These are phyloP conservation scores for Corylus americana DNA, from an alignment of 306 rosid species.

Conservation along the genomic window DNA sequence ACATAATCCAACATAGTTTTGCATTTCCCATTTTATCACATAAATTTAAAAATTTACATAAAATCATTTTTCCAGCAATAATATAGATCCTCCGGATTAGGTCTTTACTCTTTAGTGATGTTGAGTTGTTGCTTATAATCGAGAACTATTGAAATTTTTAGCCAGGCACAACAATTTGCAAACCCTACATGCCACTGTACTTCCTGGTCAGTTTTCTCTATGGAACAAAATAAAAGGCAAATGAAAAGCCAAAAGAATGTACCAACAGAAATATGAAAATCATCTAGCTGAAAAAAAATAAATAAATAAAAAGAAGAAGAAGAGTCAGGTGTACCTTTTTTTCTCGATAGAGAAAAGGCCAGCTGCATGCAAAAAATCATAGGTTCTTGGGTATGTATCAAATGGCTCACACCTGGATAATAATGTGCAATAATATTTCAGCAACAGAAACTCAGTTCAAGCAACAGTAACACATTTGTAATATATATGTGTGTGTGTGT, in stretches of 20 bases:
- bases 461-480: not conserved
- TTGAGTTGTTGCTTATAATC: not conserved
- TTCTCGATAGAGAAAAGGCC: constrained; percentile 72
- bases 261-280: constrained; percentile 4
- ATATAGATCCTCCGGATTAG: not conserved
- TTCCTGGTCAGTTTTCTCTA: not conserved
- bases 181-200: not conserved
- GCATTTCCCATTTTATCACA: not conserved
- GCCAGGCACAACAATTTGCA: not conserved
- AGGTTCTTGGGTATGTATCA: constrained; percentile 96
- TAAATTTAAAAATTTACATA: not conserved
- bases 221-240: not conserved
- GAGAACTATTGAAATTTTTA: not conserved
- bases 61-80: not conserved
- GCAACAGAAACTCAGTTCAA: not conserved
- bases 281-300: constrained; percentile 9
- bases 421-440: constrained; percentile 11
- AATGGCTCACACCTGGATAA: constrained; percentile 88
- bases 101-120: not conserved
- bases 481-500: not conserved
- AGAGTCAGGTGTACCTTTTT: constrained; percentile 66
- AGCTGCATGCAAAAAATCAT: constrained; percentile 88
- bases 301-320: not conserved
- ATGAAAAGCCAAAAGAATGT: not conserved
- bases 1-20: not conserved